Evolutionary conservation across 768 basidiomycete species (phyloP).

Genomic region (Russula brevipes): DNA sequence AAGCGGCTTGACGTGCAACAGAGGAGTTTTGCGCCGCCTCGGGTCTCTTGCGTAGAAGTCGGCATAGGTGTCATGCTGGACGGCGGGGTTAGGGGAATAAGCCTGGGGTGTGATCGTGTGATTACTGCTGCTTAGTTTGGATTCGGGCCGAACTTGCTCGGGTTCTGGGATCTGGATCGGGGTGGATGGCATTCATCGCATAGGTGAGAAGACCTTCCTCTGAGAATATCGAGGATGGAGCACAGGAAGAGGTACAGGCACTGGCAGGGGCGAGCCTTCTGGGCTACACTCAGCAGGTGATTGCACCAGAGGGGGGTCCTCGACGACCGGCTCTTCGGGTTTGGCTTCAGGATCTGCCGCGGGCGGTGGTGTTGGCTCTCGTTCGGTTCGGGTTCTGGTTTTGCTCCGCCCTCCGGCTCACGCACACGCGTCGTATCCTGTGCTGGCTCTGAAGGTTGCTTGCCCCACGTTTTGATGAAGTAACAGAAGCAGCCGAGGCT

Average conservation of each 20-base stretch:
- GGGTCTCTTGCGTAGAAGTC: slow-evolving; percentile 23
- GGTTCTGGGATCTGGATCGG: slow-evolving; percentile 2
- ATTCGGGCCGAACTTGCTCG: slow-evolving; percentile 1
- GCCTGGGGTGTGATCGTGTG: slow-evolving; percentile 15
- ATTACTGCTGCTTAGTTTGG: slow-evolving; percentile 15
- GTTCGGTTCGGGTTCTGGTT: neutral
- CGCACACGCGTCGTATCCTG: neutral
- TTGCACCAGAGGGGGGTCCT: neutral
- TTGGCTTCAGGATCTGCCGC: slow-evolving; percentile 4
- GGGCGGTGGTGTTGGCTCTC: neutral
- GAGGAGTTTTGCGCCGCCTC: slow-evolving; percentile 11
- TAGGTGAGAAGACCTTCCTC: slow-evolving; percentile 22
- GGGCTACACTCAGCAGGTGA: slow-evolving; percentile 5
- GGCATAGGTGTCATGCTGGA: slow-evolving; percentile 16
- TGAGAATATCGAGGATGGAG: slow-evolving; percentile 18
- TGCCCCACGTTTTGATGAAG: slow-evolving; percentile 9
- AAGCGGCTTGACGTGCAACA: slow-evolving; percentile 14
- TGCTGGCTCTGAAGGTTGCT: slow-evolving; percentile 5
- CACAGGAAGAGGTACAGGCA: slow-evolving; percentile 18
- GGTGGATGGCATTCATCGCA: slow-evolving; percentile 13
- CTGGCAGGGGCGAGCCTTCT: slow-evolving; percentile 14
- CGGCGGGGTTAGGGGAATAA: neutral
- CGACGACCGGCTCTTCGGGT: neutral
- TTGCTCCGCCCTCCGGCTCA: neutral
- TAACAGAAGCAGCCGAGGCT: neutral